Evolutionary conservation across 2,329 filamentous ascomycete genomes (phyloP).

Genomic region (Trichoderma afroharzianum): DNA sequence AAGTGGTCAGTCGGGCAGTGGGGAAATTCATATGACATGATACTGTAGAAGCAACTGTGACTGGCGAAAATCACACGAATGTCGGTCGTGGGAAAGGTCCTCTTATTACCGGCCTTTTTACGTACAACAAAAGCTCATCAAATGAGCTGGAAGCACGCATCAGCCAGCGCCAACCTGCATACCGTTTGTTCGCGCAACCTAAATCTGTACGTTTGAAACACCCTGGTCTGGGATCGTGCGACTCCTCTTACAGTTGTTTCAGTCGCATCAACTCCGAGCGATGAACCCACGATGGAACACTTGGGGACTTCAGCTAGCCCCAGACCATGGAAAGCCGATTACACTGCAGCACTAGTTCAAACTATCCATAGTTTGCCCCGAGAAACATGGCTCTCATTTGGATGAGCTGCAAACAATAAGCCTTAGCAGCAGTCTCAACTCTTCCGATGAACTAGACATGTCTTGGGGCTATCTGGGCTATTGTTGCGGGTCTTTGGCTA

Average conservation of each 20-base stretch:
- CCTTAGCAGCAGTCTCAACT: background rate
- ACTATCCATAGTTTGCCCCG: background rate
- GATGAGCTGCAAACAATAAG: background rate
- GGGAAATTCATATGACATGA: background rate
- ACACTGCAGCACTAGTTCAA: conserved; percentile 1
- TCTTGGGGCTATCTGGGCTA: background rate
- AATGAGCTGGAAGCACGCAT: background rate
- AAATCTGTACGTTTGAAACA: background rate
- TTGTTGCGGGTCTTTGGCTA: conserved; percentile 3
- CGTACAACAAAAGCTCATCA: background rate
- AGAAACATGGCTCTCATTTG: background rate
- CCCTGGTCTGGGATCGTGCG: background rate
- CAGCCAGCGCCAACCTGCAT: background rate
- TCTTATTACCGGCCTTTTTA: background rate
- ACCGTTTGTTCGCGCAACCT: background rate
- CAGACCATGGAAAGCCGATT: background rate
- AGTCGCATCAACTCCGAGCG: background rate
- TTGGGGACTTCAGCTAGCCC: background rate
- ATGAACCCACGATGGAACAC: background rate
- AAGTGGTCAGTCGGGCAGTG: background rate
- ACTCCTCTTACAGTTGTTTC: background rate
- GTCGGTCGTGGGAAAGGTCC: background rate
- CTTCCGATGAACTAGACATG: background rate
- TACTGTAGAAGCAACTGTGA: background rate
- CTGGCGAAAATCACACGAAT: background rate